These are phyloP conservation scores for Calocera viscosa DNA, from an alignment of 768 basidiomycete genomes.

Conservation along the genomic window DNA sequence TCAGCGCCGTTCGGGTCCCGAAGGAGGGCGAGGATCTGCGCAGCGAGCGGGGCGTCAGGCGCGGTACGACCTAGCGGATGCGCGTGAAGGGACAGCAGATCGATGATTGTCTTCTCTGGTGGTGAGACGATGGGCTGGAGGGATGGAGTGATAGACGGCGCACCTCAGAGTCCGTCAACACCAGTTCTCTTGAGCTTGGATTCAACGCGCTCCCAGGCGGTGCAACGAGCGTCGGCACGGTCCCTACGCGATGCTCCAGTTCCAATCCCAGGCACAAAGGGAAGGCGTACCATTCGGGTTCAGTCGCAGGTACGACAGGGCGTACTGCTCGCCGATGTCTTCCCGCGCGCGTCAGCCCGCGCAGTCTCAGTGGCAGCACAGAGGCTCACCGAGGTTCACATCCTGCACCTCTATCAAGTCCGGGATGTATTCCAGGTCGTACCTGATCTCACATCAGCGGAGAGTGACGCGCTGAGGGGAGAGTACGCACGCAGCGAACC, in stretches of 20 bases:
- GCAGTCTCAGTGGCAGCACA: no score
- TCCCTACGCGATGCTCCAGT: not conserved
- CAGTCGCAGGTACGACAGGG: not conserved
- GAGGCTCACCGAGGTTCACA: not conserved
- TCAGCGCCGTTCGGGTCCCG: not conserved
- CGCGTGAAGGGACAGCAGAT: not conserved
- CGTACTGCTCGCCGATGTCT: not conserved
- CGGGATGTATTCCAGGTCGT: not conserved
- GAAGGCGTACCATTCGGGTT: not conserved
- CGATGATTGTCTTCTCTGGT: not conserved
- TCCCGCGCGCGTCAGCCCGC: not conserved
- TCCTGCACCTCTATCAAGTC: not conserved
- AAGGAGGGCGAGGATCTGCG: not conserved
- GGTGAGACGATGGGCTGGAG: not conserved
- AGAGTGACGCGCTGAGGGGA: not conserved
- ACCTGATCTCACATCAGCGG: not conserved
- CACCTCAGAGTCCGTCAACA: not conserved
- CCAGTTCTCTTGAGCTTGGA: not conserved
- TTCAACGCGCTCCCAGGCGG: not conserved
- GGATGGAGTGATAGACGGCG: no score
- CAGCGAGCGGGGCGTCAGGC: not conserved
- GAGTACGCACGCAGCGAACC: not conserved
- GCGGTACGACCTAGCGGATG: not conserved
- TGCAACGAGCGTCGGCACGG: not conserved
- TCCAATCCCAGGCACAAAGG: not conserved